Evolutionary conservation across 495 filamentous ascomycete genomes (phyloP).

Genomic region (Neurospora tetraspora): DNA sequence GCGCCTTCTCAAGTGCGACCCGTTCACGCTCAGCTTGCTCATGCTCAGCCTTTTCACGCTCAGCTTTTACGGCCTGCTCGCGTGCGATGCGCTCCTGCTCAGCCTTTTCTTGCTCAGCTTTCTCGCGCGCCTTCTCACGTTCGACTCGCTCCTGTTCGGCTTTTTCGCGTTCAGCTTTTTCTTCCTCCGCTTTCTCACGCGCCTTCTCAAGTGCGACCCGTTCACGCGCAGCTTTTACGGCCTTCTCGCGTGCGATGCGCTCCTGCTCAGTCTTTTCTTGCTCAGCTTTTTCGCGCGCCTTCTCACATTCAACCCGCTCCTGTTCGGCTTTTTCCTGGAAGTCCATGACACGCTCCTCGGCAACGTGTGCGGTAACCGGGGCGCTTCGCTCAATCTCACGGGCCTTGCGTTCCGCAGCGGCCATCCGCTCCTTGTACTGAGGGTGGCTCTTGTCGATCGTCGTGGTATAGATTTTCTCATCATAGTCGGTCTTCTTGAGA

Average conservation of each 20-base stretch:
- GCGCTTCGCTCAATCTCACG: slow-evolving; percentile 75
- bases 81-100: too few relatives aligned
- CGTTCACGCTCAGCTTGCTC: not conserved
- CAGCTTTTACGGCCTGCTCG: not conserved
- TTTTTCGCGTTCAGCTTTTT: not conserved
- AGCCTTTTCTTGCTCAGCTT: not conserved
- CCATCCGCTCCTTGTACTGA: slow-evolving; percentile 63
- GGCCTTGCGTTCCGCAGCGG: slow-evolving; percentile 71
- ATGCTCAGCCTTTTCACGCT: not conserved
- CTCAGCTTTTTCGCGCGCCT: too few relatives aligned
- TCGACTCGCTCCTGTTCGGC: not conserved
- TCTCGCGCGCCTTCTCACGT: not conserved
- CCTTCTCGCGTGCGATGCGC: too few relatives aligned
- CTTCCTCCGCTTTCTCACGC: too few relatives aligned
- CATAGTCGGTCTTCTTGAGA: slow-evolving; percentile 64
- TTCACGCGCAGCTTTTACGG: too few relatives aligned
- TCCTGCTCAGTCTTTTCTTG: too few relatives aligned
- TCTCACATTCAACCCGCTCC: too few relatives aligned
- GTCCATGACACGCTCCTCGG: slow-evolving; percentile 75
- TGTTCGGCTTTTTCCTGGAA: slow-evolving; percentile 21
- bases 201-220: too few relatives aligned
- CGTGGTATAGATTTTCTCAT: slow-evolving; percentile 93
- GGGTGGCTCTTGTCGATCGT: slow-evolving; percentile 74
- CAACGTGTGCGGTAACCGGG: slow-evolving; percentile 64
- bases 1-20: not conserved